Percentiles rank a stretch among this genome's conserved stretches.
These are phyloP conservation scores for Gracilaria gracilis DNA, from an alignment of 23 red algal genomes.

Conservation along the genomic window DNA sequence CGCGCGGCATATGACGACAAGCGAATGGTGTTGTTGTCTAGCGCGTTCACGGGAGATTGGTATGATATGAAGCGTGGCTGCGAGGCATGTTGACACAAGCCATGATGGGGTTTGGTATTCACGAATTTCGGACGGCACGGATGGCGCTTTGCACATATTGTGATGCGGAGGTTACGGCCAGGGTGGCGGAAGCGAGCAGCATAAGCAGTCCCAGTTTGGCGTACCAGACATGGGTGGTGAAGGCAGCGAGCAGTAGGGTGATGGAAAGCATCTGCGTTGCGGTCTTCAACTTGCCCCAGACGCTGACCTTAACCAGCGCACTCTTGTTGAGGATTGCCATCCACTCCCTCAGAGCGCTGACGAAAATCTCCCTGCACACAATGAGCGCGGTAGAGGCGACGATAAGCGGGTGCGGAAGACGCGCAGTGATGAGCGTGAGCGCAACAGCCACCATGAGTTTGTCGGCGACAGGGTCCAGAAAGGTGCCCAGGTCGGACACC, in stretches of 20 bases:
- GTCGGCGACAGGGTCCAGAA: slow-evolving; percentile 99
- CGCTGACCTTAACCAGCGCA: slow-evolving; percentile 79
- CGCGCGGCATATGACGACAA: too few species aligned
- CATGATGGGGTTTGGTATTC: background rate
- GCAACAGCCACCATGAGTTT: slow-evolving; percentile 90
- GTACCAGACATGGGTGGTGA: slow-evolving; percentile 19
- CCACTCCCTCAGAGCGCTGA: slow-evolving; percentile 94
- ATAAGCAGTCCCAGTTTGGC: background rate
- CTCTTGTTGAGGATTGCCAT: slow-evolving; percentile 72
- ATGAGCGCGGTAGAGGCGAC: slow-evolving; percentile 46
- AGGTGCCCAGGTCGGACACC: slow-evolving; percentile 78
- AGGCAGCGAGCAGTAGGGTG: slow-evolving; percentile 49
- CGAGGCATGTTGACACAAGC: too few species aligned
- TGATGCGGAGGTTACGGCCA: slow-evolving; percentile 29
- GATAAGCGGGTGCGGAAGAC: slow-evolving; percentile 49
- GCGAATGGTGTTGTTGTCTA: too few species aligned
- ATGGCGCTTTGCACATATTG: slow-evolving; percentile 11
- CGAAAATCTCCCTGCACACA: slow-evolving; percentile 82
- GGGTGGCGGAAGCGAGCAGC: background rate
- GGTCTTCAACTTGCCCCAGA: slow-evolving; percentile 93
- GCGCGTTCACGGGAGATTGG: too few species aligned
- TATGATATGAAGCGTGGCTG: too few species aligned
- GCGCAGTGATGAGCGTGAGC: slow-evolving; percentile 67
- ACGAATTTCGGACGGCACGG: background rate
- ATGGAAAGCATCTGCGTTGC: slow-evolving; percentile 88